These are phyloP conservation scores for Suillus luteus DNA, from an alignment of 768 basidiomycete genomes.

Conservation along the genomic window DNA sequence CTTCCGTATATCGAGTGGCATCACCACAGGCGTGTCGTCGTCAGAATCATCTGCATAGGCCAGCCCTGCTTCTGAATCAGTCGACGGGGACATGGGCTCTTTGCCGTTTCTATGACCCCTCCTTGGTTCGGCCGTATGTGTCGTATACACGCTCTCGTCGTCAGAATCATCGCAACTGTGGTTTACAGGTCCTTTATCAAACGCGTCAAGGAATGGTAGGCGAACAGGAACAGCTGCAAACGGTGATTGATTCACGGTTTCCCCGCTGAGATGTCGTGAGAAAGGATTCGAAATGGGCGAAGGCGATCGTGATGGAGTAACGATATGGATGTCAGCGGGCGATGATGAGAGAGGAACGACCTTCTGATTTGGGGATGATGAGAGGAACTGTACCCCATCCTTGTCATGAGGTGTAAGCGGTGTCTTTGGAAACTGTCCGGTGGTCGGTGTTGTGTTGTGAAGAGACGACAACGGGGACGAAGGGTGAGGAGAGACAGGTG, in stretches of 20 bases:
- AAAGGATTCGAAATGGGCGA: conserved; percentile 83
- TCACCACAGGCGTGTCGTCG: conserved; percentile 35
- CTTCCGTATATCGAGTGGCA: conserved; percentile 30
- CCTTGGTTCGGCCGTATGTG: conserved; percentile 23
- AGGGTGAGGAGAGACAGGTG: conserved; percentile 36
- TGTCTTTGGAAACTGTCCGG: conserved; percentile 17
- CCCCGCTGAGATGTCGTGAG: conserved; percentile 88
- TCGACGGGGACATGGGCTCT: conserved; percentile 28
- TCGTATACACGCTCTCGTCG: conserved; percentile 38
- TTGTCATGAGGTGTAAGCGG: conserved; percentile 24
- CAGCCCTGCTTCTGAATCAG: conserved; percentile 35
- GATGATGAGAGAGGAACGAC: conserved; percentile 22
- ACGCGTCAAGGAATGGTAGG: conserved; percentile 61
- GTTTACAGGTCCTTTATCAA: conserved; percentile 24
- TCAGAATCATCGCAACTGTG: conserved; percentile 25
- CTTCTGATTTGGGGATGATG: conserved; percentile 21
- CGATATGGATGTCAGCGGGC: conserved; percentile 27
- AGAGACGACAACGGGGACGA: conserved; percentile 27
- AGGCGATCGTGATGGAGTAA: conserved; percentile 32
- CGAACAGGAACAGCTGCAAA: conserved; percentile 31
- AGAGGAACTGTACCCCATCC: conserved; percentile 11
- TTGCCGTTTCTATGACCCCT: conserved; percentile 19
- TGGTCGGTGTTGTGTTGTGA: conserved; percentile 17
- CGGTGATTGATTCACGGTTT: conserved; percentile 28
- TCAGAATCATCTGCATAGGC: conserved; percentile 40